Base-by-base conservation (phyloP, 768 basidiomycete genomes). In the Tulasnella sp. region DNA sequence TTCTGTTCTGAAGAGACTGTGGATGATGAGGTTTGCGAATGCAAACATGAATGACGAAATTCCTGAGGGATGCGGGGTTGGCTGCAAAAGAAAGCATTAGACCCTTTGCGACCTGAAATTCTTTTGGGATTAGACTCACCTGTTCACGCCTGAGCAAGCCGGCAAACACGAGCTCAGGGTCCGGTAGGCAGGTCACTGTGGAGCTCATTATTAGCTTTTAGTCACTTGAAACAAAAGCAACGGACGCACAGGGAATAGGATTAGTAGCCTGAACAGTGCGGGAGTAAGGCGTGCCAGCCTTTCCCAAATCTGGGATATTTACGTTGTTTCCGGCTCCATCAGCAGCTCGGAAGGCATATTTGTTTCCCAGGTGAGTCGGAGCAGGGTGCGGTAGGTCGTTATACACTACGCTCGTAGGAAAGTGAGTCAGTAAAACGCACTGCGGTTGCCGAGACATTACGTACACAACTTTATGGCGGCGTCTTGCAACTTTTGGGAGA, bases 321-420 rank as follows among this genome's bases (percentile, higher is more conserved):
- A 78, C 69, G 59, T 88, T 91, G 66, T 92, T 91, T 61, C 67
- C 65, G 3, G 78, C 76, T 5, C 89, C 89, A 63, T 91, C 88
- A 3, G 84, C 81, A 0, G 73, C 62, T 29, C 89, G 77, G 45
- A 47, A 46, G n/a, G 28, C 29, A 24, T 48, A 48, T 27, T 57
- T 41, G 39, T 35, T 31, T 22, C 56, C 58, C 33, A 82, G 64
- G 60, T 77, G 83, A 9, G 68, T 69, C 43, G 63, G 65, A 8
- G 82, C 78, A 4, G 84, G 84, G 56, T 85, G 85, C 3, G 83
- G 83, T 31, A 89, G 73, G 63, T 86, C 86, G 54, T 81, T 77
- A 69, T 79, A 86, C 35, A 86, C 81, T 82, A 62, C 35, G 54
- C 28, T 7, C 15, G 19, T 42, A 55, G 27, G 35, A 37, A 35